Conservation (phyloP, 768 basidiomycete genomes). For the Leccinum uliginosum region DNA sequence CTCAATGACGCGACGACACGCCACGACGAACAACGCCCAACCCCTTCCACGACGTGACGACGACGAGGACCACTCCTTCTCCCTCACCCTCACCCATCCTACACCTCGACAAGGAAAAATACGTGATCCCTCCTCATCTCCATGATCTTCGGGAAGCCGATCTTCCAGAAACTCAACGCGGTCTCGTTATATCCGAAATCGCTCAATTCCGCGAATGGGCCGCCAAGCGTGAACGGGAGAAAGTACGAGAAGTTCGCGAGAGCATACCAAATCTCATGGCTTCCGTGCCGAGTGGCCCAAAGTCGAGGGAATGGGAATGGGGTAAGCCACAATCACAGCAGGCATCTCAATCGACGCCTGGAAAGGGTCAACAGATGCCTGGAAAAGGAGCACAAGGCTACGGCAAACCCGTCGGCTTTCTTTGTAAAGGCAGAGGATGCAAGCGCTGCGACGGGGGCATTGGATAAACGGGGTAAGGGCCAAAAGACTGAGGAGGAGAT, state of each 20-base stretch:
- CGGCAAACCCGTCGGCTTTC: conserved; percentile 73
- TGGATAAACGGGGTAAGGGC: conserved; percentile 34
- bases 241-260: conserved; percentile 71
- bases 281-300: conserved; percentile 64
- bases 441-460: conserved; percentile 33
- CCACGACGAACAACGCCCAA: too few species aligned
- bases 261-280: conserved; percentile 44
- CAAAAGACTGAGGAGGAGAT: conserved; percentile 84
- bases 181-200: conserved; percentile 93
- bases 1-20: too few species aligned
- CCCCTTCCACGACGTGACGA: too few species aligned
- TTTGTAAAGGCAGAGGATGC: conserved; percentile 69
- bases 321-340: conserved; percentile 48
- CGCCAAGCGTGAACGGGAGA: conserved; percentile 87
- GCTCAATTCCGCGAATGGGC: conserved; percentile 94
- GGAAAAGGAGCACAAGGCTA: conserved; percentile 74
- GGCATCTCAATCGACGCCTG: conserved; percentile 32
- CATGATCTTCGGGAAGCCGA: conserved; percentile 96
- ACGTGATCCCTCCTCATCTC: conserved; percentile 91
- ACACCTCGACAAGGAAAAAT: conserved; percentile 70
- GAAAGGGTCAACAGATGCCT: conserved; percentile 45
- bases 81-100: too few species aligned
- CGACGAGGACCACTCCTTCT: too few species aligned
- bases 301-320: conserved; percentile 76
- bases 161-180: conserved; percentile 88